Evolutionary conservation across 106 monocot species (phyloP).

Genomic region (Chionographis japonica): DNA sequence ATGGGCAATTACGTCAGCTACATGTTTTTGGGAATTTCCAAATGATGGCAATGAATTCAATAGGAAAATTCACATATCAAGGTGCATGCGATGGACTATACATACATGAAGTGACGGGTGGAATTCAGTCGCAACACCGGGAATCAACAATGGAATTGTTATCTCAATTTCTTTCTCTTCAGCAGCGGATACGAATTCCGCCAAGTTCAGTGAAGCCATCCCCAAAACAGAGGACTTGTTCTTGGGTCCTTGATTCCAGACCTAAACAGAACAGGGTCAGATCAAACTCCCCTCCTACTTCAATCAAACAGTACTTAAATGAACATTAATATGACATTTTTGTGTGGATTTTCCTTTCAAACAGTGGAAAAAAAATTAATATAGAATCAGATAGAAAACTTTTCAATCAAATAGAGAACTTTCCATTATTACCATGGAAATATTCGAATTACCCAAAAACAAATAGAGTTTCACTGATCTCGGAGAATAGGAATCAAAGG

Average conservation of each 20-base stretch:
- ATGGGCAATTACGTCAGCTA: too few species aligned
- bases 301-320: too few species aligned
- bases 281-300: neutral
- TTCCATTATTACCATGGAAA: too few species aligned
- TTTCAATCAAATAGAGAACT: too few species aligned
- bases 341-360: neutral
- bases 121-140: conserved; percentile 24
- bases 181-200: conserved; percentile 52
- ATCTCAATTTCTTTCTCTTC: conserved; percentile 48
- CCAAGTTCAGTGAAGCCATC: conserved; percentile 63
- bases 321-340: too few species aligned
- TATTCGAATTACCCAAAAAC: too few species aligned
- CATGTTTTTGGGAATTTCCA: too few species aligned
- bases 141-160: conserved; percentile 38
- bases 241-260: conserved; percentile 33
- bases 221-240: conserved; percentile 65
- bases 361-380: neutral
- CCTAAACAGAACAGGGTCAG: conserved; percentile 20
- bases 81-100: neutral
- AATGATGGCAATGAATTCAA: neutral
- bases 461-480: too few species aligned
- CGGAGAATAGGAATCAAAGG: neutral
- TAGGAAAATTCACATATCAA: neutral
- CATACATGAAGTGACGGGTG: conserved; percentile 58
- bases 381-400: too few species aligned